Evolutionary conservation across 345 rosid species (phyloP), one percentile per base, ranked within the genome.

Genomic region (Brassica juncea): DNA sequence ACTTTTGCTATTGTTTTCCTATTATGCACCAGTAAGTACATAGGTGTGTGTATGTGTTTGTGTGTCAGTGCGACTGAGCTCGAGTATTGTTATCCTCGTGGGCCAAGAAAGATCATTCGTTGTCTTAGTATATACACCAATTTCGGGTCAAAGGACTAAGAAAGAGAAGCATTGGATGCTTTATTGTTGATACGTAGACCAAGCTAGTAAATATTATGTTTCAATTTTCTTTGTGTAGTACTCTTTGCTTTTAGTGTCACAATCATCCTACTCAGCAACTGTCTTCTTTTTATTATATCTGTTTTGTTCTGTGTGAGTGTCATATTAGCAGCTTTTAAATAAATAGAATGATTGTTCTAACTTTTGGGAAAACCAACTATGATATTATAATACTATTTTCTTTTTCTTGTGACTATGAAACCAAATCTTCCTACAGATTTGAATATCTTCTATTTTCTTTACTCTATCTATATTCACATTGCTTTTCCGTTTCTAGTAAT

Each of bases 311-410:
- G 61, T 65, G 71, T 66, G 72, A 70, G 54, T 81, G 80, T 81
- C 80, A 58, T 75, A 70, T 81, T 80, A 74, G 28, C 62, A 54
- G 39, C 66, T 69, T 80, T 74, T 30, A 58, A 70, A 75, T 70
- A 65, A 65, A 75, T 54, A 64, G 80, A 70, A 74, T 69, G 76
- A 78, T 73, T 73, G 65, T 79, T 73, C 68, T 80, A 80, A 70
- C 64, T 65, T 75, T 80, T 80, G 71, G 83, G 83, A 70, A 42
- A 70, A 27, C 83, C 80, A 75, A 80, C 80, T 80, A 70, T 80
- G 83, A 80, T 68, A 64, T 42, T 70, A 75, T 75, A 14, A 70
- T 80, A 80, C 71, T 42, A 31, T 52, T 80, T 75, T n/a, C 31
- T 70, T 75, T 80, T 75, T 75, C 68, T 64, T 74, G 76, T 31